These are phyloP conservation scores for Calocera viscosa DNA, from an alignment of 768 basidiomycete genomes.

Conservation along the genomic window DNA sequence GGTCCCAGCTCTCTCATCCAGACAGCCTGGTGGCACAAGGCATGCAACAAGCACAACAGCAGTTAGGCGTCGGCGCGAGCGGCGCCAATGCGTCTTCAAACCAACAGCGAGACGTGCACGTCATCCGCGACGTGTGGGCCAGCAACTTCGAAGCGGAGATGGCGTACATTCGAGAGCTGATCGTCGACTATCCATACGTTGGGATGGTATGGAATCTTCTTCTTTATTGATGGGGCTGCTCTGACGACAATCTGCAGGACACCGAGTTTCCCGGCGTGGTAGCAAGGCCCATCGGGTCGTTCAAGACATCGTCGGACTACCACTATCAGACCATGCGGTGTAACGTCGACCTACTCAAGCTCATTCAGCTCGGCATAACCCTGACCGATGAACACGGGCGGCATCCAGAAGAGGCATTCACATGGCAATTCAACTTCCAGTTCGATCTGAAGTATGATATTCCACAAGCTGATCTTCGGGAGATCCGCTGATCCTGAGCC, in stretches of 20 bases:
- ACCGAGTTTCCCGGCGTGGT: constrained; percentile 99
- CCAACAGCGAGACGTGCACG: not conserved
- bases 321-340: constrained; percentile 99
- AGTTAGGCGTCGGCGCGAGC: not conserved
- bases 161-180: constrained; percentile 68
- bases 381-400: constrained; percentile 89
- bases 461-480: constrained; percentile 1
- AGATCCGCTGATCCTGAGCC: not conserved
- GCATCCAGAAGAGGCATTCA: constrained; percentile 75
- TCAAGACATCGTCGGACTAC: constrained; percentile 94
- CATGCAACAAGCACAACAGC: not conserved
- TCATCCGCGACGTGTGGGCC: constrained; percentile 88
- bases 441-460: constrained; percentile 72
- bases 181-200: constrained; percentile 86
- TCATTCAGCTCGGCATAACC: constrained; percentile 95
- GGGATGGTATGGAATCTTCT: constrained; percentile 57
- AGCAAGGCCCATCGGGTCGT: constrained; percentile 88
- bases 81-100: not conserved
- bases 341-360: constrained; percentile 94
- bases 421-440: constrained; percentile 99
- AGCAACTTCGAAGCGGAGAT: constrained; percentile 89
- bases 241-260: constrained; percentile 44
- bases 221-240: not conserved
- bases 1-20: constrained; percentile 7
- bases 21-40: not conserved